Conservation (phyloP, 106 monocot species). For the Apostasia ramifera region DNA sequence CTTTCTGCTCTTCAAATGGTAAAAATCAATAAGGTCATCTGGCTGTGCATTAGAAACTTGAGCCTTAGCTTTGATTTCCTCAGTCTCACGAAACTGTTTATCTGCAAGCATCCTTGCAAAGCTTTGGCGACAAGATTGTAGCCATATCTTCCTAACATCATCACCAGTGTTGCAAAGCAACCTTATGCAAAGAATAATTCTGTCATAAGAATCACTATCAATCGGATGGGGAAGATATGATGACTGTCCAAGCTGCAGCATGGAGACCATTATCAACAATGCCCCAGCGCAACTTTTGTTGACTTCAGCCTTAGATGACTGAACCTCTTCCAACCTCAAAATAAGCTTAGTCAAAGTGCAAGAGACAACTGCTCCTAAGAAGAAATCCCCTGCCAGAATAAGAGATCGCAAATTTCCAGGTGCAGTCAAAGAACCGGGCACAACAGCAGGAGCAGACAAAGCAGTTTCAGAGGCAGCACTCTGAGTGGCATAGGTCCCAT, state of each 20-base stretch:
- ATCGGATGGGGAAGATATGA: conserved; percentile 66
- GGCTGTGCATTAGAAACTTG: conserved; percentile 81
- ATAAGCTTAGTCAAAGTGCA: conserved; percentile 83
- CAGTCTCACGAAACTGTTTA: conserved; percentile 77
- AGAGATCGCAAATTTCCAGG: conserved; percentile 72
- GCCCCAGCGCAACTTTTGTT: conserved; percentile 47
- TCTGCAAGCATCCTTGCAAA: conserved; percentile 89
- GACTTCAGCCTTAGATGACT: conserved; percentile 55
- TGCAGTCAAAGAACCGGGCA: conserved; percentile 43
- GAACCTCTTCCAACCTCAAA: conserved; percentile 80
- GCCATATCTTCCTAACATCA: conserved; percentile 77
- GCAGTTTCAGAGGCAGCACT: conserved; percentile 78
- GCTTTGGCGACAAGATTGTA: conserved; percentile 78
- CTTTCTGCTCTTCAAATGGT: conserved; percentile 92
- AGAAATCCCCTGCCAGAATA: conserved; percentile 78
- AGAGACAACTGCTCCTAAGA: conserved; percentile 68
- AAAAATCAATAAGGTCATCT: conserved; percentile 96
- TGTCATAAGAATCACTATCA: conserved; percentile 83
- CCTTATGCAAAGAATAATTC: conserved; percentile 75
- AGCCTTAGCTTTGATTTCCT: conserved; percentile 75
- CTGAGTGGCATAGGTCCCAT: conserved; percentile 96
- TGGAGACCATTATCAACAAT: conserved; percentile 70
- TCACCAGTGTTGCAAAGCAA: conserved; percentile 89
- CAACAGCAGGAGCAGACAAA: conserved; percentile 41
- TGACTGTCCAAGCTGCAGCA: conserved; percentile 78